A percentile compares a stretch with the other conserved stretches of the same genome.
Conservation (phyloP, 257 asterid species). For the Solanum tarijense region DNA sequence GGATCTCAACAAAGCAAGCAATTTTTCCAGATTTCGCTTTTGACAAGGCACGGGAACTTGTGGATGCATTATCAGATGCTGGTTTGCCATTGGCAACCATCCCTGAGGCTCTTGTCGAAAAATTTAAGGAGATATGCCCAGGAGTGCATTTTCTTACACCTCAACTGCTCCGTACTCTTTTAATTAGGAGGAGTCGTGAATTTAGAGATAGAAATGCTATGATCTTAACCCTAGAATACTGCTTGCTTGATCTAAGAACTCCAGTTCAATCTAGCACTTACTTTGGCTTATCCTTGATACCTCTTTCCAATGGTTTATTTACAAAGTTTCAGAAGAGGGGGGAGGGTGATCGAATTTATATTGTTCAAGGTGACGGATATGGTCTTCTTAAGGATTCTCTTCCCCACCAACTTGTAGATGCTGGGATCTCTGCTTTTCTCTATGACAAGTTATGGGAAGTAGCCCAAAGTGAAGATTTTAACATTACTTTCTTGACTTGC, state of each 20-base stretch:
- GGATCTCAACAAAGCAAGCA: conserved; percentile 88
- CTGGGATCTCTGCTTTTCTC: conserved; percentile 47
- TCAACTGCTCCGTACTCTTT: conserved; percentile 70
- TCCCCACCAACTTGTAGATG: conserved; percentile 73
- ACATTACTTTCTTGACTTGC: conserved; percentile 64
- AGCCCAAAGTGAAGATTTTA: conserved; percentile 62
- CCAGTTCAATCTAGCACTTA: conserved; percentile 51
- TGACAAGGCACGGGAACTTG: conserved; percentile 55
- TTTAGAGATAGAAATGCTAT: conserved; percentile 64
- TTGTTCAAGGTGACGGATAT: conserved; percentile 75
- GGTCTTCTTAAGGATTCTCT: conserved; percentile 68
- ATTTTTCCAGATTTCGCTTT: conserved; percentile 85
- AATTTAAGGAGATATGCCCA: conserved; percentile 65
- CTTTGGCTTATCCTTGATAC: conserved; percentile 77
- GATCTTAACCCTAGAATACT: conserved; percentile 82
- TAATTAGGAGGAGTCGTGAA: conserved; percentile 63
- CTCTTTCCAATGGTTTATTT: conserved; percentile 70
- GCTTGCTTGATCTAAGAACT: conserved; percentile 66
- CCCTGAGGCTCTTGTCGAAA: conserved; percentile 60
- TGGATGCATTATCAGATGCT: conserved; percentile 75
- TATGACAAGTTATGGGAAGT: conserved; percentile 51
- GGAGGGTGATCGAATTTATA: conserved; percentile 57
- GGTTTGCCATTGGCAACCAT: conserved; percentile 63
- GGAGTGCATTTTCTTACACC: conserved; percentile 81
- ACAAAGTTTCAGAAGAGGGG: conserved; percentile 73